phyloP scores from a whole-genome alignment of 306 rosid genomes.

The Betula pendula region DNA sequence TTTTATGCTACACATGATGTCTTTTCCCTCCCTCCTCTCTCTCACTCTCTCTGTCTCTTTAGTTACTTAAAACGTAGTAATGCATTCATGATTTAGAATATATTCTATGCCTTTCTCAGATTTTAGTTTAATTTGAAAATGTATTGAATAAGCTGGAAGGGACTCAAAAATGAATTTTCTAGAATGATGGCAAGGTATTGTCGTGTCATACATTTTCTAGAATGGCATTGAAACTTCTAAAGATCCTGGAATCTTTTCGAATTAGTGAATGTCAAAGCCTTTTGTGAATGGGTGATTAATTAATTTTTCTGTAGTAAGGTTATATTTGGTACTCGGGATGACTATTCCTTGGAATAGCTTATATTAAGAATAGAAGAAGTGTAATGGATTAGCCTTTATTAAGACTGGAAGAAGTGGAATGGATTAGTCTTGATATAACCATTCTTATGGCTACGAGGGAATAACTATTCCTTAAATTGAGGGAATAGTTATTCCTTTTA shows the following conservation, averaged over 20 bases:
- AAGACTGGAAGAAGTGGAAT: too few species aligned
- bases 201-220: background rate
- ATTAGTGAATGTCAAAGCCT: background rate
- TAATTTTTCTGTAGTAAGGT: too few species aligned
- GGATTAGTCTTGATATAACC: too few species aligned
- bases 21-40: background rate
- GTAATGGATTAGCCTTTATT: too few species aligned
- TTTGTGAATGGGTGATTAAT: background rate
- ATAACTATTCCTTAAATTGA: too few species aligned
- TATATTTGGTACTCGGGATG: too few species aligned
- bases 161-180: background rate
- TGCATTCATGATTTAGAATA: background rate
- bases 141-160: background rate
- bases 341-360: too few species aligned
- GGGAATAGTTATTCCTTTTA: too few species aligned
- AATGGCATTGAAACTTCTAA: background rate
- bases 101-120: background rate
- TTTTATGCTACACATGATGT: slow-evolving; percentile 15
- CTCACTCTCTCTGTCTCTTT: background rate
- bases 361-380: too few species aligned
- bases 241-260: background rate
- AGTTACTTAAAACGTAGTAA: background rate
- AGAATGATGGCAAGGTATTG: background rate
- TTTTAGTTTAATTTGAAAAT: background rate
- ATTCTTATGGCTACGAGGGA: too few species aligned